These are phyloP conservation scores for Stephania japonica DNA, from an alignment of 164 flowering plant species.

Conservation along the genomic window DNA sequence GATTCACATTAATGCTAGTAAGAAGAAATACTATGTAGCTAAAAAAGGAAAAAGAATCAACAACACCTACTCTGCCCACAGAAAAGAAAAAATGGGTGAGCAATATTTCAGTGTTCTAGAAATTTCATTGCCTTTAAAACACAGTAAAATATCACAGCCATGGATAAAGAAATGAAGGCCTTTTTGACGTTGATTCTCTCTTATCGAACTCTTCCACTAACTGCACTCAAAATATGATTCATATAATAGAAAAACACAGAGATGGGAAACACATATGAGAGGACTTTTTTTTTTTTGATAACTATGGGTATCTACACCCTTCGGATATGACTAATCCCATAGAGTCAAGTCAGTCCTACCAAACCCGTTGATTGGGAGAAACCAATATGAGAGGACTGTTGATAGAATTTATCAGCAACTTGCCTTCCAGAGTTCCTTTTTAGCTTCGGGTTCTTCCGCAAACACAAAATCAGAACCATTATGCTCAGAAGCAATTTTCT, in stretches of 20 bases:
- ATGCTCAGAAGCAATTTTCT: slow-evolving; percentile 74
- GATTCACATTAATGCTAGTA: neutral
- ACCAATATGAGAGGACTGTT: neutral
- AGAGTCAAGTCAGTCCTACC: too few relatives aligned
- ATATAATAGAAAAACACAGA: too few relatives aligned
- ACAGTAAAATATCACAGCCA: neutral
- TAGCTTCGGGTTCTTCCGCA: slow-evolving; percentile 80
- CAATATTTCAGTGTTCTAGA: neutral
- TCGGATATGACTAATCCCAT: too few relatives aligned
- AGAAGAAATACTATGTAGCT: neutral
- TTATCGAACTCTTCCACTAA: too few relatives aligned
- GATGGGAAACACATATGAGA: too few relatives aligned
- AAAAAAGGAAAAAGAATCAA: neutral
- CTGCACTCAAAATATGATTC: too few relatives aligned
- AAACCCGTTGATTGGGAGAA: too few relatives aligned
- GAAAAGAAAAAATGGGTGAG: too few relatives aligned
- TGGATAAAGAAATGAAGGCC: neutral
- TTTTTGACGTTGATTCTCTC: too few relatives aligned
- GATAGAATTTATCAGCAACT: slow-evolving; percentile 1
- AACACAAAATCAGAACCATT: slow-evolving; percentile 90
- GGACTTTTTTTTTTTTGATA: too few relatives aligned
- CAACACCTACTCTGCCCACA: neutral
- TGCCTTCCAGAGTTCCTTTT: slow-evolving; percentile 97
- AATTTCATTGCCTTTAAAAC: neutral
- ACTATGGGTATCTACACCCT: too few relatives aligned